Conservation (phyloP, 345 rosid genomes). For the Xanthoceras sorbifolium region DNA sequence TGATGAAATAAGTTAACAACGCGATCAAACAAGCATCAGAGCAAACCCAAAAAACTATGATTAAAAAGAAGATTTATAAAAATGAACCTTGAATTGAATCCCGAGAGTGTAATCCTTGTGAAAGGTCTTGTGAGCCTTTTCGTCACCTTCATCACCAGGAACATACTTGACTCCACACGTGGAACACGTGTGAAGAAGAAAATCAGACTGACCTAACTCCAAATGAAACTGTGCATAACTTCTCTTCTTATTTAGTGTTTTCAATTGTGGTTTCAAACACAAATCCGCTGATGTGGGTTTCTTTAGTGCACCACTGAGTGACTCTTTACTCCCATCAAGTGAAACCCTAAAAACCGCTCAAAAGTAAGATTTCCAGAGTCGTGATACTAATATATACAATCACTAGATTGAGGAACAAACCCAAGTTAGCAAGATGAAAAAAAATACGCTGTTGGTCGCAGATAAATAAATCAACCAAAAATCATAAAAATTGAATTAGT, state of each 20-base stretch:
- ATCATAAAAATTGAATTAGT: neutral
- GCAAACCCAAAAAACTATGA: neutral
- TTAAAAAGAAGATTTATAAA: neutral
- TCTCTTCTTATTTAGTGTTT: constrained; percentile 61
- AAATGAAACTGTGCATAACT: constrained; percentile 77
- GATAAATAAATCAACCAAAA: neutral
- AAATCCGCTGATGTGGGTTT: constrained; percentile 20
- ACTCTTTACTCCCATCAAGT: constrained; percentile 13
- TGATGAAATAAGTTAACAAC: constrained; percentile 26
- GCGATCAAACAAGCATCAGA: constrained; percentile 10
- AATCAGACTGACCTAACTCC: constrained; percentile 89
- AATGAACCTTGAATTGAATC: constrained; percentile 67
- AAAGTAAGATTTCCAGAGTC: neutral
- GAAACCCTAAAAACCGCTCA: neutral
- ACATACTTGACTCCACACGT: constrained; percentile 62
- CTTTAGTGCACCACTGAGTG: constrained; percentile 1
- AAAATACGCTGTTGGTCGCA: neutral
- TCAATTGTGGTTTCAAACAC: constrained; percentile 23
- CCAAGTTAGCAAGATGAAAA: neutral
- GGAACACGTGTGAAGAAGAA: constrained; percentile 62
- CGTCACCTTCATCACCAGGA: constrained; percentile 76
- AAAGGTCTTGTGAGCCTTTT: constrained; percentile 63
- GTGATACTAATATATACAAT: neutral
- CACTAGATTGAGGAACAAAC: neutral
- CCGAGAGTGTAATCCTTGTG: constrained; percentile 72